Evolutionary conservation across 768 basidiomycete genomes (phyloP), one percentile per base, ranked within the genome.

Genomic region (Amanita rubescens): DNA sequence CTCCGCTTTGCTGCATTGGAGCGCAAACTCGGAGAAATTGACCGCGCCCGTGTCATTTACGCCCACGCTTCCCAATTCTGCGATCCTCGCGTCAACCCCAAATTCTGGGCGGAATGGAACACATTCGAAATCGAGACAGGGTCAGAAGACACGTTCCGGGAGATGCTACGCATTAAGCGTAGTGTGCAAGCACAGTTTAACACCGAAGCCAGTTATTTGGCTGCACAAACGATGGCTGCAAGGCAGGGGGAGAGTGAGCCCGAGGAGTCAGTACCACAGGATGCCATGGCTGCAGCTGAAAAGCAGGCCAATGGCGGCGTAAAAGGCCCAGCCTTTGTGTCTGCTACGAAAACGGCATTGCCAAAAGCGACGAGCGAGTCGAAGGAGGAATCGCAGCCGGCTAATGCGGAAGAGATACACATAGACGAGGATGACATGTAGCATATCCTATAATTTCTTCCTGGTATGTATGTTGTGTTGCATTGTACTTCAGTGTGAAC

Each of bases 151-250:
- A 99, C 96, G 0, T 99, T 99, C 84, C 77, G 85, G 58, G 90
- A 91, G 71, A 92, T 91, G 89, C 67, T 93, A 55, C 84, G 94
- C 34, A 96, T 98, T 75, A 96, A 95, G 71, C 84, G 96, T 54
- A 94, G 94, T 61, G 96, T 99, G 14, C 96, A 99, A 69, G 94
- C 95, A 24, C 90, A 94, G 64, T 99, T 96, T 77, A 98, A 99
- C 68, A 99, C 96, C 2, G 95, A 97, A 69, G 89, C 87, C 43
- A 88, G 87, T 41, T 95, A 93, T 68, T 74, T 96, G 52, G 91
- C 91, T 7, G 94, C 94, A 10, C 92, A 96, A 70, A 87, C 94
- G 9, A 73, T 87, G 51, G 84, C 85, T 2, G 82, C 86, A 20
- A 75, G 78, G 54, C 76, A 83, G 57, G 84, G 81, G 14, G 73